phyloP scores from a whole-genome alignment of 495 filamentous ascomycete species.

The Neurospora sp. region DNA sequence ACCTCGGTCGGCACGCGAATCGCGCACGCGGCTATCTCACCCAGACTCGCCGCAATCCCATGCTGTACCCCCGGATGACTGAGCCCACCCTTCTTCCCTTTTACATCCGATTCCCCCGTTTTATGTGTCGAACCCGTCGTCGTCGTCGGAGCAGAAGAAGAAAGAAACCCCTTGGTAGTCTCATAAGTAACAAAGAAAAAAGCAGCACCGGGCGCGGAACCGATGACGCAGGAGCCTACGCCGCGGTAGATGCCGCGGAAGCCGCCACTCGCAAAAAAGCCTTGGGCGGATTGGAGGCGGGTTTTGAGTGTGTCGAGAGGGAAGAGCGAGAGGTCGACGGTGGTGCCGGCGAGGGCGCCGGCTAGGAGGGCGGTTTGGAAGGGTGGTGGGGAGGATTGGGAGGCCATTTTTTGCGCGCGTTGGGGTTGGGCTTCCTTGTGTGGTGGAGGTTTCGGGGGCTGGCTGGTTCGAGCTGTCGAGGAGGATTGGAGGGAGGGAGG shows the following conservation, averaged over 20 bases:
- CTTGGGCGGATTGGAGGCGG: conserved; percentile 76
- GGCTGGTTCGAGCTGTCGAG: background rate
- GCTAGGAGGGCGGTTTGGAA: conserved; percentile 51
- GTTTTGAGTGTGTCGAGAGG: conserved; percentile 90
- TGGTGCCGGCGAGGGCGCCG: conserved; percentile 74
- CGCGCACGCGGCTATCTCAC: conserved; percentile 87
- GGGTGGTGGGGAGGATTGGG: conserved; percentile 25
- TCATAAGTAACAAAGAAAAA: conserved; percentile 99
- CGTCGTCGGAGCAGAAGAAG: background rate
- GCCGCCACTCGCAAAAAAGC: conserved; percentile 67
- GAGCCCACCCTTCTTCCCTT: background rate
- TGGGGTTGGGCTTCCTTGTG: too few species aligned
- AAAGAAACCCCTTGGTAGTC: conserved; percentile 54
- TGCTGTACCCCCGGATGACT: conserved; percentile 19
- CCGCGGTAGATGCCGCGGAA: conserved; percentile 66
- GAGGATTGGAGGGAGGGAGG: background rate
- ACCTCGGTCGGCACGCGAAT: conserved; percentile 94
- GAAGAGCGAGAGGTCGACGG: conserved; percentile 83
- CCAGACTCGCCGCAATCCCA: conserved; percentile 68
- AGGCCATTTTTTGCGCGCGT: background rate
- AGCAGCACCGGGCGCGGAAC: conserved; percentile 93
- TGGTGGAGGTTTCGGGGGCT: background rate
- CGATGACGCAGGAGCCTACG: conserved; percentile 62
- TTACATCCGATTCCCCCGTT: background rate
- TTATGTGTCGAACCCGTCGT: background rate